Evolutionary conservation across 1,284 basidiomycete genomes (phyloP).

Genomic region (Vanrija sp.): DNA sequence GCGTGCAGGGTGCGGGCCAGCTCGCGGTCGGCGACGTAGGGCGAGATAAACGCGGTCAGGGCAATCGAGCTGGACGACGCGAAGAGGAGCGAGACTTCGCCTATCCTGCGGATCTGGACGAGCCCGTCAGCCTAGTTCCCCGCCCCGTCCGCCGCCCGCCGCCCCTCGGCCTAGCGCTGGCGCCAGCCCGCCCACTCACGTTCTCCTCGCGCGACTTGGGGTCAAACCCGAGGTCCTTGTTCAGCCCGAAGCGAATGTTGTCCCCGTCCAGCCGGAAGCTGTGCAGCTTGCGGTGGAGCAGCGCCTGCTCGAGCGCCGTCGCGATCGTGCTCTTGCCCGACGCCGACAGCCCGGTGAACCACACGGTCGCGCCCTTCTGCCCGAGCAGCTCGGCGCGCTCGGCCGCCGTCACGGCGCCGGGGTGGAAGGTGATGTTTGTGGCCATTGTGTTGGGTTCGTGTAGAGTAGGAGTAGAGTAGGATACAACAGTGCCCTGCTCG

Average conservation of each 20-base stretch:
- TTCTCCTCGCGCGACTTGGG: conserved; percentile 94
- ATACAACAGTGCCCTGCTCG: neutral
- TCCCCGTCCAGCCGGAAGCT: conserved; percentile 94
- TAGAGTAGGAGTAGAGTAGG: neutral
- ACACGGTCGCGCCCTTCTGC: conserved; percentile 84
- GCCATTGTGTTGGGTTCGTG: conserved; percentile 55
- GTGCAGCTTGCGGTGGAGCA: conserved; percentile 80
- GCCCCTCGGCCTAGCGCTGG: neutral
- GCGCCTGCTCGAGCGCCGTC: conserved; percentile 92
- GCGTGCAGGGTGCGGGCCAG: conserved; percentile 80
- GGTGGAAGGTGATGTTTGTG: conserved; percentile 83
- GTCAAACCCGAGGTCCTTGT: conserved; percentile 97
- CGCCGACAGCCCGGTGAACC: conserved; percentile 91
- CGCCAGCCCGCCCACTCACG: conserved; percentile 29
- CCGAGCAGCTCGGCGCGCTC: conserved; percentile 67
- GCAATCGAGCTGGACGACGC: conserved; percentile 79
- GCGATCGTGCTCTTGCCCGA: conserved; percentile 91
- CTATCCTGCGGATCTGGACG: conserved; percentile 76
- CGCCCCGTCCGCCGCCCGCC: neutral
- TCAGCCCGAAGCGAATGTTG: conserved; percentile 93
- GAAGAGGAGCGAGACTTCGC: conserved; percentile 95
- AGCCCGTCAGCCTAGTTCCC: neutral
- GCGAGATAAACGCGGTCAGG: conserved; percentile 97
- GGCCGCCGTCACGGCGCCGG: conserved; percentile 63
- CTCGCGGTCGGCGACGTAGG: conserved; percentile 84